Percentiles rank a stretch among this genome's conserved stretches.
Conservation (phyloP, 2,329 filamentous ascomycete genomes). For the Neofusicoccum sp. region DNA sequence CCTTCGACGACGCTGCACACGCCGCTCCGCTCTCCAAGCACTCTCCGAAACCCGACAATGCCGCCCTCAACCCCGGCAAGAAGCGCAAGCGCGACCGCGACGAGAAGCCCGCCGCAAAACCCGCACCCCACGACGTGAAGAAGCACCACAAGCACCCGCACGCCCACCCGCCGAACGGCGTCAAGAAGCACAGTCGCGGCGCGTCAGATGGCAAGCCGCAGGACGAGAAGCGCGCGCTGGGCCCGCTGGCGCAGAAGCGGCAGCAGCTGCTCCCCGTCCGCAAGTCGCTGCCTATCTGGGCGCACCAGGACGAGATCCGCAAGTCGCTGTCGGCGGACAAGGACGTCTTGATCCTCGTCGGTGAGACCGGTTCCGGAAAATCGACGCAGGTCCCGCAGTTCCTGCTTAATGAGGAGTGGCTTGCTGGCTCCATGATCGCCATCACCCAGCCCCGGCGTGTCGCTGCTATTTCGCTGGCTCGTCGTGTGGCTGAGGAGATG, state of each 20-base stretch:
- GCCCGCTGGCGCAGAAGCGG: slow-evolving; percentile 46
- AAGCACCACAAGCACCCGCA: neutral
- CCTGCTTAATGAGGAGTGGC: slow-evolving; percentile 78
- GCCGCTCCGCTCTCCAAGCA: slow-evolving; percentile 22
- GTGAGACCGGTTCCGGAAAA: slow-evolving; percentile 96
- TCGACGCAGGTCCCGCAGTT: slow-evolving; percentile 97
- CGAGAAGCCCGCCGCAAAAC: slow-evolving; percentile 5
- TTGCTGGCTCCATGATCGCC: slow-evolving; percentile 75
- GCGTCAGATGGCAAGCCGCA: neutral
- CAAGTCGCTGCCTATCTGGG: slow-evolving; percentile 78
- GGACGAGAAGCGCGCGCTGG: neutral
- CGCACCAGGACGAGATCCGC: slow-evolving; percentile 70
- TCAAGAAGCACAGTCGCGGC: neutral
- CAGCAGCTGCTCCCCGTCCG: slow-evolving; percentile 55
- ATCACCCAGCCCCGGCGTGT: slow-evolving; percentile 94
- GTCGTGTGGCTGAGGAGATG: slow-evolving; percentile 84
- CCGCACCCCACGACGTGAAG: neutral
- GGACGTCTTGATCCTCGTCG: slow-evolving; percentile 81
- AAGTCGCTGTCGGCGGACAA: slow-evolving; percentile 60
- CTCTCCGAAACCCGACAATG: neutral
- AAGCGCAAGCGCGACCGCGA: slow-evolving; percentile 36
- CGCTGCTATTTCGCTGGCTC: slow-evolving; percentile 86
- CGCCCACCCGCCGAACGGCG: neutral
- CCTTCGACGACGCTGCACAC: slow-evolving; percentile 38
- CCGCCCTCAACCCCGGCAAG: slow-evolving; percentile 28